phyloP scores from a whole-genome alignment of 805 yeast species.

The Starmerella bombi region DNA sequence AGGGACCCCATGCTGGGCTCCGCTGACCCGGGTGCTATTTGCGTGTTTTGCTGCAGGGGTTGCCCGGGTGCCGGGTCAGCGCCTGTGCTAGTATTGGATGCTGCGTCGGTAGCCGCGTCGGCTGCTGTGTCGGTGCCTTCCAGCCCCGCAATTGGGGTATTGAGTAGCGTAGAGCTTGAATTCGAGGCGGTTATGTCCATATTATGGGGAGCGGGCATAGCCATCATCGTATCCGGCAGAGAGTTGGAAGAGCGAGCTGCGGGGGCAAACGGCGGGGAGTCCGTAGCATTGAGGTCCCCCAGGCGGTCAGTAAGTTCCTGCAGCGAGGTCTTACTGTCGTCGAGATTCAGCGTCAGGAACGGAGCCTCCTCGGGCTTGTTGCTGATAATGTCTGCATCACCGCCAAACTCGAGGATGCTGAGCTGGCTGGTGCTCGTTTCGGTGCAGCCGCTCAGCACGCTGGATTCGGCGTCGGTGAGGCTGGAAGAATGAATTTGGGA shows the following conservation, averaged over 20 bases:
- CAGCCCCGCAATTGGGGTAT: neutral
- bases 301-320: slow-evolving; percentile 10
- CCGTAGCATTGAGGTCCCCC: neutral
- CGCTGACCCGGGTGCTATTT: neutral
- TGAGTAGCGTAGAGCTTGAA: neutral
- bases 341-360: slow-evolving; percentile 13
- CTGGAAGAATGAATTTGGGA: neutral
- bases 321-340: slow-evolving; percentile 1
- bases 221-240: neutral
- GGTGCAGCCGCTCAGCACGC: neutral
- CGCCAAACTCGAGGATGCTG: neutral
- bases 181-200: neutral
- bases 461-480: neutral
- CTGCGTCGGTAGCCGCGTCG: neutral
- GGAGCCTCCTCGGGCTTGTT: slow-evolving; percentile 10
- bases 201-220: neutral
- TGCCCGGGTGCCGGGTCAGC: neutral
- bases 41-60: no score
- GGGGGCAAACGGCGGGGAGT: neutral
- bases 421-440: neutral
- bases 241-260: neutral
- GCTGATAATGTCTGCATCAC: no score
- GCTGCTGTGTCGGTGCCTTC: neutral
- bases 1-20: neutral
- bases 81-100: neutral